phyloP scores from a whole-genome alignment of 805 yeast genomes.

The Clavispora asparagi region DNA sequence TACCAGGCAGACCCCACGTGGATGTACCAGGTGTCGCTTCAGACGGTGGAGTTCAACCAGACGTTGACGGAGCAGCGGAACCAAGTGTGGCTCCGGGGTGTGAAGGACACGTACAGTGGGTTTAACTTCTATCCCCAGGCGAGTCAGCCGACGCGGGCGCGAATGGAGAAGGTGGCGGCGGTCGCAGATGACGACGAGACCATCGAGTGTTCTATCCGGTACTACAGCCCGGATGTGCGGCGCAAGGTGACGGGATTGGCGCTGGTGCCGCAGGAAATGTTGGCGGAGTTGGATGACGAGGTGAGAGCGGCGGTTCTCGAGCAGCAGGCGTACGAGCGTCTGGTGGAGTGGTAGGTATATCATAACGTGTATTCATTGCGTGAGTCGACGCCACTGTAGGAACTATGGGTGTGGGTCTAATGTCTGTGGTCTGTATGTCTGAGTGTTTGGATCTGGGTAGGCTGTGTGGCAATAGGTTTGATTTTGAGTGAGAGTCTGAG shows the following conservation, averaged over 20 bases:
- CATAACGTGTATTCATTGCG: neutral
- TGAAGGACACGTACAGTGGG: conserved; percentile 84
- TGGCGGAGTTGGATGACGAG: conserved; percentile 49
- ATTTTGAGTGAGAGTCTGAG: too few relatives aligned
- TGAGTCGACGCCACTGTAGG: neutral
- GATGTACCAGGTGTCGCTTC: conserved; percentile 80
- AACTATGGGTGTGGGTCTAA: neutral
- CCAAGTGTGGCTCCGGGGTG: conserved; percentile 49
- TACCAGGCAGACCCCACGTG: conserved; percentile 64
- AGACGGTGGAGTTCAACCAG: conserved; percentile 67
- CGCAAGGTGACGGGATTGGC: conserved; percentile 59
- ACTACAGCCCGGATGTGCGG: conserved; percentile 42
- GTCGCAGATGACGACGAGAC: conserved; percentile 27
- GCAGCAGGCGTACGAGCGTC: conserved; percentile 50
- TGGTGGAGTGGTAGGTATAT: neutral
- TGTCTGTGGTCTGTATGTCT: neutral
- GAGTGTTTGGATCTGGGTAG: neutral
- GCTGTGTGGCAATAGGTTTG: too few relatives aligned
- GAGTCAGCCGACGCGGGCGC: conserved; percentile 63
- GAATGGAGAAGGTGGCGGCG: conserved; percentile 21
- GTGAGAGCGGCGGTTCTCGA: conserved; percentile 53
- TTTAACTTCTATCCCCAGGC: conserved; percentile 62
- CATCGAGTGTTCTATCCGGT: conserved; percentile 31
- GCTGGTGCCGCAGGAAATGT: conserved; percentile 53
- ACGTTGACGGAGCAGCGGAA: conserved; percentile 56